Percentiles rank a stretch among this genome's conserved stretches.
Conservation (phyloP, 805 yeast genomes). For the Candida boleticola region DNA sequence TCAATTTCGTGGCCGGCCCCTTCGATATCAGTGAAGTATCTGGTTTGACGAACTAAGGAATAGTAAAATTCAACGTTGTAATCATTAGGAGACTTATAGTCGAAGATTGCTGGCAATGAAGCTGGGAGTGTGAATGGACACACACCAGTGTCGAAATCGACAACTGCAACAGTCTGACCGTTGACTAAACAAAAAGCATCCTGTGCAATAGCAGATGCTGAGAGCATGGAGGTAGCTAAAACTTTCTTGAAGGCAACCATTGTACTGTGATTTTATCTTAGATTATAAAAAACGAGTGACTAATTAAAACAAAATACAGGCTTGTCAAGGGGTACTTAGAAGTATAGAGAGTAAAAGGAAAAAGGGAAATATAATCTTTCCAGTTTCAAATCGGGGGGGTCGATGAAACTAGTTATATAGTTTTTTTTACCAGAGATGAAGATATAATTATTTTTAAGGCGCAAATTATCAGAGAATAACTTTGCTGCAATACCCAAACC, state of each 20-base stretch:
- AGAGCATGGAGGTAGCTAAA: constrained; percentile 18
- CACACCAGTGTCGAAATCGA: constrained; percentile 38
- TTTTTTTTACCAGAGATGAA: too few relatives aligned
- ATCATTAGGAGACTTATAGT: constrained; percentile 25
- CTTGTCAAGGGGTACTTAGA: neutral
- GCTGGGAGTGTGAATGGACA: constrained; percentile 38
- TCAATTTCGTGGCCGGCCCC: constrained; percentile 31
- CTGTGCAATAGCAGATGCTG: constrained; percentile 24
- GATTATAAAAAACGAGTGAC: constrained; percentile 1
- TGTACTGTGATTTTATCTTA: neutral
- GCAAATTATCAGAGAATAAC: too few relatives aligned
- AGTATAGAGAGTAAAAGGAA: neutral
- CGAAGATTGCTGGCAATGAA: constrained; percentile 24
- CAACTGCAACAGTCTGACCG: constrained; percentile 32
- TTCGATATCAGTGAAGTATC: constrained; percentile 33
- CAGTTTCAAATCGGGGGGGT: too few relatives aligned
- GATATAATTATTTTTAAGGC: too few relatives aligned
- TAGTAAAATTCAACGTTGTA: constrained; percentile 37
- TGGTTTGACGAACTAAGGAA: constrained; percentile 18
- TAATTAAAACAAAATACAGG: too few relatives aligned
- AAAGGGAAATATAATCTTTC: too few relatives aligned
- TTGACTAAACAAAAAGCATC: constrained; percentile 38
- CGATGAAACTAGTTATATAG: too few relatives aligned
- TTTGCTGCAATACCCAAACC: too few relatives aligned
- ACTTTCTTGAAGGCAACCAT: constrained; percentile 5